A percentile compares a stretch with the other conserved stretches of the same genome.
Evolutionary conservation across 225 moss, liverwort and hornwort genomes (phyloP).

Genomic region (Sphagnum contortum): DNA sequence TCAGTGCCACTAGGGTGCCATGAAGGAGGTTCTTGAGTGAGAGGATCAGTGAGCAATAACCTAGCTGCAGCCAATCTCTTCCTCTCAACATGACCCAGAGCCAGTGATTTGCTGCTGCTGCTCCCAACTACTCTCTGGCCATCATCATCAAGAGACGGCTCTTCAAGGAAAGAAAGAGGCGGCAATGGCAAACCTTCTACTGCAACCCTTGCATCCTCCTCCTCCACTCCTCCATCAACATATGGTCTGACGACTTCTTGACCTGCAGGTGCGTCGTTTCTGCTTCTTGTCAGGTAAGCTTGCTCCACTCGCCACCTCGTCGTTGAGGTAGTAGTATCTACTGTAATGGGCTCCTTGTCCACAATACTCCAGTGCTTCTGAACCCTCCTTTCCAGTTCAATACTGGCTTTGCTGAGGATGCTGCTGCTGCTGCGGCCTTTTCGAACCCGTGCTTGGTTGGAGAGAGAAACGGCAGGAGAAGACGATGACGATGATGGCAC

Average conservation of each 20-base stretch:
- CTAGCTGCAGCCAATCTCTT: too few species aligned
- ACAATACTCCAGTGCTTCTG: conserved; percentile 27
- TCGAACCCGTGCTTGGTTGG: conserved; percentile 5
- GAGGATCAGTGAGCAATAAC: too few species aligned
- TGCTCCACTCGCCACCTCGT: conserved; percentile 22
- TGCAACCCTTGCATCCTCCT: too few species aligned
- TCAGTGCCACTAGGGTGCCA: too few species aligned
- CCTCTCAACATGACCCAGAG: too few species aligned
- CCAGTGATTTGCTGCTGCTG: too few species aligned
- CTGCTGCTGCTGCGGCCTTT: neutral
- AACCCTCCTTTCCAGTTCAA: conserved; percentile 17
- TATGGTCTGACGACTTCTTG: conserved; percentile 14
- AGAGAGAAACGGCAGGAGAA: neutral
- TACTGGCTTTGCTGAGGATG: conserved; percentile 6
- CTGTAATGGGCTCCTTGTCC: conserved; percentile 20
- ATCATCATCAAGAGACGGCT: too few species aligned
- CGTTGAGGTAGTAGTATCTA: conserved; percentile 1
- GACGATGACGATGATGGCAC: neutral
- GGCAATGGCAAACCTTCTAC: too few species aligned
- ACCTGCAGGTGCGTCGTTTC: conserved; percentile 20
- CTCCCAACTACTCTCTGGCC: too few species aligned
- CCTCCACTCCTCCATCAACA: too few species aligned
- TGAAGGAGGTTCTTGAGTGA: too few species aligned
- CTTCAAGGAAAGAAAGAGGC: too few species aligned
- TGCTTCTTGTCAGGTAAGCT: conserved; percentile 5